A percentile compares a stretch with the other conserved stretches of the same genome.
Conservation (phyloP, 495 filamentous ascomycete species). For the Aspergillus indologenus region DNA sequence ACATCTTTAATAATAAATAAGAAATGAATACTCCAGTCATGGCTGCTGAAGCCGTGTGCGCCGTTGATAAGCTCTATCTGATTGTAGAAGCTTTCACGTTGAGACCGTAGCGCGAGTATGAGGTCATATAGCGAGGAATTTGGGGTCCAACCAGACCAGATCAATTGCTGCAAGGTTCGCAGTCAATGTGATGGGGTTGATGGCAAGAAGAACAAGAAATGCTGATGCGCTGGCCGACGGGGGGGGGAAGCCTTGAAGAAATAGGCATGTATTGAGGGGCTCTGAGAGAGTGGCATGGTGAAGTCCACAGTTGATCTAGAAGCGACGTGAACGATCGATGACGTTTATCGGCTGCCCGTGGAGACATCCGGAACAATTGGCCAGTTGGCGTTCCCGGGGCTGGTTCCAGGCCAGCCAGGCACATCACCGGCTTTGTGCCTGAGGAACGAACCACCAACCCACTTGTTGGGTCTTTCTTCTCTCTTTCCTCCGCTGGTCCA, state of each 20-base stretch:
- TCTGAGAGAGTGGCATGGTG: neutral
- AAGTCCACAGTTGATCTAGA: conserved; percentile 6
- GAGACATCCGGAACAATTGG: neutral
- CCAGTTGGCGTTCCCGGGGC: neutral
- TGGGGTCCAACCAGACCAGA: neutral
- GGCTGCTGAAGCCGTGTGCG: neutral
- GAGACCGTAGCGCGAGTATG: conserved; percentile 2
- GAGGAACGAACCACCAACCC: neutral
- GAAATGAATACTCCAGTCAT: conserved; percentile 50
- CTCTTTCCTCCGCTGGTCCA: neutral
- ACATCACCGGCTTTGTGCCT: neutral
- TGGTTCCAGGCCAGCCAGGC: neutral
- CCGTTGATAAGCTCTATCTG: neutral
- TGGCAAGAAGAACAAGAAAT: neutral
- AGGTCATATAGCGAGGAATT: conserved; percentile 1
- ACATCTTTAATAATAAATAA: too few relatives aligned
- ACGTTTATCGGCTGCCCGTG: conserved; percentile 5
- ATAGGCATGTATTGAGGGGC: neutral
- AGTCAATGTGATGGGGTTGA: neutral
- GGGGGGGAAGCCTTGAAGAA: neutral
- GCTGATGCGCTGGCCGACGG: neutral
- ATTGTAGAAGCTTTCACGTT: neutral
- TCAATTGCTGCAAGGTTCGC: neutral
- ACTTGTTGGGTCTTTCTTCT: neutral
- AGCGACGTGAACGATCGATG: conserved; percentile 14